Conservation (phyloP, 2,329 filamentous ascomycete genomes). For the Chrysoporthe cubensis region DNA sequence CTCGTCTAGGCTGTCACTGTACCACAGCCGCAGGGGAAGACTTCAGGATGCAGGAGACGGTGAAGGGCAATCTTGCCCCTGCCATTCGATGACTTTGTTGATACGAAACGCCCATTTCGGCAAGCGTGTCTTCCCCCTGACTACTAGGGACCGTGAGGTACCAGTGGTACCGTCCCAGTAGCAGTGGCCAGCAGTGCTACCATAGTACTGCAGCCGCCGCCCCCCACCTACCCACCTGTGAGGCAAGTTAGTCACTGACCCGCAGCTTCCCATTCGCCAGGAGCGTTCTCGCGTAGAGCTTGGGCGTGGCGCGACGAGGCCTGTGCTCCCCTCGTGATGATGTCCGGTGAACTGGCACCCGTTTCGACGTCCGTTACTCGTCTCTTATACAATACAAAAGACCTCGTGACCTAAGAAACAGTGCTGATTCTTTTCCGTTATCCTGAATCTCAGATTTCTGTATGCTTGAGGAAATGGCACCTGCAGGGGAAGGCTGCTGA, state of each 20-base stretch:
- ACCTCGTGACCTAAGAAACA: not conserved
- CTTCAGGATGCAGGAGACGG: not conserved
- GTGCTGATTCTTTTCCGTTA: not conserved
- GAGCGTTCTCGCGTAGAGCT: not conserved
- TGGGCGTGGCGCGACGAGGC: not conserved
- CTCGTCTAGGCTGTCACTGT: constrained; percentile 8
- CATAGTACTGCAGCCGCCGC: constrained; percentile 11
- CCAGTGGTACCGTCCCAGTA: not conserved
- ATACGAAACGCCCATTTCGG: constrained; percentile 26
- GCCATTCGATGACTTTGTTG: constrained; percentile 20
- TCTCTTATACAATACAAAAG: not conserved
- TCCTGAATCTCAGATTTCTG: not conserved
- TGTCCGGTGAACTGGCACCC: not conserved
- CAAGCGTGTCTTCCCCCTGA: constrained; percentile 20
- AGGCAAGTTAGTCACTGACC: not conserved
- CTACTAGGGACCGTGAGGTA: not conserved
- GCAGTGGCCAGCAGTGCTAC: not conserved
- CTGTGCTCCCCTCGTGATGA: not conserved
- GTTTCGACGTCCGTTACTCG: not conserved
- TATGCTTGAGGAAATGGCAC: too few relatives aligned
- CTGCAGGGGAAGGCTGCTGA: too few relatives aligned
- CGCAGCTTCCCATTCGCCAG: constrained; percentile 19
- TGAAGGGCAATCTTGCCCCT: constrained; percentile 10
- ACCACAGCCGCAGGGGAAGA: not conserved
- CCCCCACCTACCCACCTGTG: constrained; percentile 9